phyloP scores from a whole-genome alignment of 2,329 filamentous ascomycete genomes.

The Ascocoryne sarcoides region DNA sequence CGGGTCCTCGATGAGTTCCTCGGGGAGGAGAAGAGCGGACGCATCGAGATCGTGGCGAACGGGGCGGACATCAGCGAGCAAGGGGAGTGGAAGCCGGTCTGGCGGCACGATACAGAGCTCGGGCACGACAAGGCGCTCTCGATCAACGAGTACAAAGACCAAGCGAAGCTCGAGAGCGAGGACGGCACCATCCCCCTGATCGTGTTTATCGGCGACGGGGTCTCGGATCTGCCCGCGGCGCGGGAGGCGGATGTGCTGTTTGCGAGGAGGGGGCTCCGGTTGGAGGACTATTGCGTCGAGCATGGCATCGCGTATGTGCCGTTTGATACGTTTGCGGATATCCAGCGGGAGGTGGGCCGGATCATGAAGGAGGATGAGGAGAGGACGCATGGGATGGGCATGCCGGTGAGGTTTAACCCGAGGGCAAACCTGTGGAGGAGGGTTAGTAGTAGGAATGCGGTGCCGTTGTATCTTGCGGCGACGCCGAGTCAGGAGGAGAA shows the following conservation, averaged over 20 bases:
- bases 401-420: conserved; percentile 55
- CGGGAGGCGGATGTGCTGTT: conserved; percentile 60
- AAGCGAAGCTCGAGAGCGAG: conserved; percentile 44
- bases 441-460: conserved; percentile 46
- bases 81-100: conserved; percentile 56
- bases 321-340: conserved; percentile 59
- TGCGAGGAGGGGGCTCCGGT: conserved; percentile 51
- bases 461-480: conserved; percentile 40
- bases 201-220: conserved; percentile 62
- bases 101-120: conserved; percentile 55
- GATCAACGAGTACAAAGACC: conserved; percentile 50
- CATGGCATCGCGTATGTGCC: conserved; percentile 50
- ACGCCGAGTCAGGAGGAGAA: conserved; percentile 50
- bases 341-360: conserved; percentile 49
- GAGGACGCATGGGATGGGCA: conserved; percentile 50
- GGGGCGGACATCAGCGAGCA: conserved; percentile 51
- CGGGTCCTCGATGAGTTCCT: conserved; percentile 56
- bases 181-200: conserved; percentile 57
- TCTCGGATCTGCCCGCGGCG: conserved; percentile 58
- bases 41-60: conserved; percentile 61
- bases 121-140: conserved; percentile 61
- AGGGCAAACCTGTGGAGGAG: conserved; percentile 60
- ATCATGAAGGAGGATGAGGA: conserved; percentile 51
- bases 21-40: conserved; percentile 47
- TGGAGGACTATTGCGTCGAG: conserved; percentile 59